Evolutionary conservation across 306 rosid genomes (phyloP).

Genomic region (Pueraria montana): DNA sequence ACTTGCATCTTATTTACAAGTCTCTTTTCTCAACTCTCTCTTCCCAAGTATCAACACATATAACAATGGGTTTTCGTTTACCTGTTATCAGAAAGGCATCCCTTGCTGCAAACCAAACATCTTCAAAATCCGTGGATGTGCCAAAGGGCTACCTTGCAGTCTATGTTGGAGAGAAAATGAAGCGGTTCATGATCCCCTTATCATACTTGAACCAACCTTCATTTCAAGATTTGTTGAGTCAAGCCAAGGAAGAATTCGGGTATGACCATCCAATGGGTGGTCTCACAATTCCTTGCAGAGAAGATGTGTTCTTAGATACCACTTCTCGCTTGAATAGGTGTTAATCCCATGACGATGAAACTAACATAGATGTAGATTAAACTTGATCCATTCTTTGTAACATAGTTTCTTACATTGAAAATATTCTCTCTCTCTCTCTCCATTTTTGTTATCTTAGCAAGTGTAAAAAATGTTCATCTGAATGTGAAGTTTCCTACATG

Average conservation of each 20-base stretch:
- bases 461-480: not conserved
- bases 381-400: not conserved
- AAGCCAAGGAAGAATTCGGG: not conserved
- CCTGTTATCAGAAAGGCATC: not conserved
- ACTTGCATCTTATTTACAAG: not conserved
- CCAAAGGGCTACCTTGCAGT: slow-evolving; percentile 15
- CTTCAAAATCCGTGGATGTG: not conserved
- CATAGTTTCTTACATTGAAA: not conserved
- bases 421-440: not conserved
- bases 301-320: not conserved
- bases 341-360: not conserved
- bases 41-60: not conserved
- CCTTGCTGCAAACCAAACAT: not conserved
- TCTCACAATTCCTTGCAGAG: not conserved
- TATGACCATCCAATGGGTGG: not conserved
- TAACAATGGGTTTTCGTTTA: not conserved
- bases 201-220: slow-evolving; percentile 6
- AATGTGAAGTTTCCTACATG: not conserved
- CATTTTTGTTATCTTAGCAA: not conserved
- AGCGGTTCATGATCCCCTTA: not conserved
- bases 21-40: not conserved
- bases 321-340: not conserved
- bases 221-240: not conserved
- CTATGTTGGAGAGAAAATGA: slow-evolving; percentile 8
- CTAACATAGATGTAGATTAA: not conserved